These are phyloP conservation scores for Ganoderma meredithae DNA, from an alignment of 1,284 basidiomycete genomes.

Conservation along the genomic window DNA sequence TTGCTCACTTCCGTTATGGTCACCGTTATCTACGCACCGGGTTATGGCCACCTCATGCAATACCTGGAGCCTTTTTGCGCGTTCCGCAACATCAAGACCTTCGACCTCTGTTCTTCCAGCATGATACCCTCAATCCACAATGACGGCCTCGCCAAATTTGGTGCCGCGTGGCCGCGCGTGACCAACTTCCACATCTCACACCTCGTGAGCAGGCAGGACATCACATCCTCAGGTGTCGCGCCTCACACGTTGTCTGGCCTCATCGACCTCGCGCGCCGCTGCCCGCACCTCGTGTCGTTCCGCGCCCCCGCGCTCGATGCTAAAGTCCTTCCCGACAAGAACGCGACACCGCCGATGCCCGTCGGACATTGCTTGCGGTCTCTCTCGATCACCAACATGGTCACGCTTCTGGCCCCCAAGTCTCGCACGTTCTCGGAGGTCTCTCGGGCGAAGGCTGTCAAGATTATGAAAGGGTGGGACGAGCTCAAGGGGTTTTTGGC, in stretches of 20 bases:
- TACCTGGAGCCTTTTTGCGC: not conserved
- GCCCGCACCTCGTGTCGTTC: not conserved
- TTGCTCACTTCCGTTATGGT: not conserved
- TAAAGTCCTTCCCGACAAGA: not conserved
- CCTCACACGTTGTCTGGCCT: not conserved
- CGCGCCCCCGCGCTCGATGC: not conserved
- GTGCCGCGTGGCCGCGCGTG: not conserved
- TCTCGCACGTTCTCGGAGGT: not conserved
- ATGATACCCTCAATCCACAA: not conserved
- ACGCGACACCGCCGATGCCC: not conserved
- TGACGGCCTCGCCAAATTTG: not conserved
- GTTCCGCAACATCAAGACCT: not conserved
- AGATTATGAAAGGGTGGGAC: not conserved
- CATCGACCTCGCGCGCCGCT: not conserved
- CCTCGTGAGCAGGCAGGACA: no score
- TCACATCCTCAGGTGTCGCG: not conserved
- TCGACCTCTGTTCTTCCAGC: not conserved
- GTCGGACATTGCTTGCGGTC: not conserved
- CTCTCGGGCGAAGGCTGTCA: no score
- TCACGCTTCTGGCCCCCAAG: not conserved
- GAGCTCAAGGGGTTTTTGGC: not conserved
- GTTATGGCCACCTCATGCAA: not conserved
- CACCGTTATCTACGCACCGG: not conserved
- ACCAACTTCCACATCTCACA: not conserved
- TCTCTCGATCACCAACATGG: not conserved